These are phyloP conservation scores for Thuja plicata DNA, from an alignment of 83 land plant species.

Conservation along the genomic window DNA sequence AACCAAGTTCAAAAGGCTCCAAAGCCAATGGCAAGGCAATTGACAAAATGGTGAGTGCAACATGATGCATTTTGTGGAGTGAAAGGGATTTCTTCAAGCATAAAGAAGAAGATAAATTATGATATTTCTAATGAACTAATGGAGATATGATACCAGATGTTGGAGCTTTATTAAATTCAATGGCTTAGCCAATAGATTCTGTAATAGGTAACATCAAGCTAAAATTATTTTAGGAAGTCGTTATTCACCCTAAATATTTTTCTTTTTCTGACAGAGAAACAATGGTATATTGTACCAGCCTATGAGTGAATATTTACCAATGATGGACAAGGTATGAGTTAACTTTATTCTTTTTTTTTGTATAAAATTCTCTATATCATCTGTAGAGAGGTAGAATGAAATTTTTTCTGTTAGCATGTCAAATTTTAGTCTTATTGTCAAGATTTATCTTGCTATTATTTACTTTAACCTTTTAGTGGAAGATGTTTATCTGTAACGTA, in stretches of 20 bases:
- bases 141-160: neutral
- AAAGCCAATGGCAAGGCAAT: slow-evolving; percentile 32
- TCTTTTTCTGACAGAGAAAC: too few species aligned
- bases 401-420: neutral
- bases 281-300: too few species aligned
- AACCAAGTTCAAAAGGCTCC: slow-evolving; percentile 17
- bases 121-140: too few species aligned
- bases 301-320: too few species aligned
- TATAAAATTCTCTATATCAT: neutral
- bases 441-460: neutral
- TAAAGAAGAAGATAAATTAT: too few species aligned
- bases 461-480: too few species aligned
- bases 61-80: neutral
- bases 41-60: slow-evolving; percentile 47
- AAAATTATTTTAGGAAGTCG: too few species aligned
- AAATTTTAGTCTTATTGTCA: neutral
- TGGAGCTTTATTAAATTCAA: neutral
- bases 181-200: neutral
- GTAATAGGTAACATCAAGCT: too few species aligned
- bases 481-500: neutral
- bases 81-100: too few species aligned
- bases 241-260: too few species aligned
- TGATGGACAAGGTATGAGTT: too few species aligned
- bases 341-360: neutral
- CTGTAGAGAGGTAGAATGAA: neutral